Evolutionary conservation across 768 basidiomycete genomes (phyloP).

Genomic region (Pleurotus djamor): DNA sequence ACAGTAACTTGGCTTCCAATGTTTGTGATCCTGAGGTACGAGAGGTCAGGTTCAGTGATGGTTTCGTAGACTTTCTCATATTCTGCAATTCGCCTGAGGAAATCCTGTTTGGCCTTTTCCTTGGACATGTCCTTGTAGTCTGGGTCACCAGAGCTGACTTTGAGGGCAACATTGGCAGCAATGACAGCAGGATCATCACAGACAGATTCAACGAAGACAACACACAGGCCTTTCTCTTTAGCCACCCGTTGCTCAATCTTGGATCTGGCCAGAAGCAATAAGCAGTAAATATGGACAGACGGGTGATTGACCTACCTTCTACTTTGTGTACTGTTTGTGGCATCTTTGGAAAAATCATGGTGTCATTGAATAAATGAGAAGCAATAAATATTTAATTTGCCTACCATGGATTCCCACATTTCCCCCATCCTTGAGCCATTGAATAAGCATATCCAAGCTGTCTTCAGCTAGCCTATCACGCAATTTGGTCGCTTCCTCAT

Average conservation of each 20-base stretch:
- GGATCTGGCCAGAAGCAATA: slow-evolving; percentile 41
- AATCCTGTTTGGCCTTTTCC: slow-evolving; percentile 87
- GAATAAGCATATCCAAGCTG: slow-evolving; percentile 91
- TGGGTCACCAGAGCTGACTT: slow-evolving; percentile 95
- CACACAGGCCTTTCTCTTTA: slow-evolving; percentile 80
- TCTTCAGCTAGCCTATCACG: slow-evolving; percentile 88
- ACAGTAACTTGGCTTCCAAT: slow-evolving; percentile 89
- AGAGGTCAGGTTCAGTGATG: slow-evolving; percentile 86
- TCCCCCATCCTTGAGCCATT: slow-evolving; percentile 92
- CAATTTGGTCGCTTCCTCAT: slow-evolving; percentile 69
- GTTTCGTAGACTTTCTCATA: slow-evolving; percentile 98
- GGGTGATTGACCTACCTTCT: slow-evolving; percentile 51
- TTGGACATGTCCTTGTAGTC: slow-evolving; percentile 91
- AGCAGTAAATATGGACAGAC: background rate
- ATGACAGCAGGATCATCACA: slow-evolving; percentile 95
- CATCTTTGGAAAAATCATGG: slow-evolving; percentile 52
- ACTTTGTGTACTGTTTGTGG: slow-evolving; percentile 85
- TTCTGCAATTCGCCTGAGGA: slow-evolving; percentile 84
- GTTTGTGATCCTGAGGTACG: slow-evolving; percentile 90
- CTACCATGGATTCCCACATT: slow-evolving; percentile 97
- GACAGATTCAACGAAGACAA: slow-evolving; percentile 93
- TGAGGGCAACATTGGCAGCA: slow-evolving; percentile 93
- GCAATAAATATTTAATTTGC: slow-evolving; percentile 13
- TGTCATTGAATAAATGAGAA: background rate
- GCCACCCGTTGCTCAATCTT: slow-evolving; percentile 83